Evolutionary conservation across 2,329 filamentous ascomycete species (phyloP).

Genomic region (Aspergillus fumigatus): DNA sequence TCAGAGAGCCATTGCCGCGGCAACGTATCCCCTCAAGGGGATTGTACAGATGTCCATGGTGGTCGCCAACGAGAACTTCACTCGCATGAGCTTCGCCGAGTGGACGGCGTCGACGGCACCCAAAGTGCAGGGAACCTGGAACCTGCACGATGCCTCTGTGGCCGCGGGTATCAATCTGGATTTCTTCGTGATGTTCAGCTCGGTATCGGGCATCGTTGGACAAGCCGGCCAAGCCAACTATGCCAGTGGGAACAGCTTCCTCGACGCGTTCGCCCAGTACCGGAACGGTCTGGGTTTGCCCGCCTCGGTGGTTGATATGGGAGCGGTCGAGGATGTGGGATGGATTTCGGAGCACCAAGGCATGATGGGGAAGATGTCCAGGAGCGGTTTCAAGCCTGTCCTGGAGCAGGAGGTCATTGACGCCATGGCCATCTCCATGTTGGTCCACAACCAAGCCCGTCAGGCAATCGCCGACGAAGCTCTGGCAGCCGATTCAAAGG

Average conservation of each 20-base stretch:
- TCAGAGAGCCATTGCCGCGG: background rate
- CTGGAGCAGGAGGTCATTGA: background rate
- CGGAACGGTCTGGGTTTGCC: constrained; percentile 13
- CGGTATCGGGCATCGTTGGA: constrained; percentile 29
- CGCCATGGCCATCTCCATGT: background rate
- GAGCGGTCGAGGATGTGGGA: constrained; percentile 12
- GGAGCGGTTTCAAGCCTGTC: background rate
- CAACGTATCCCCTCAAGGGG: constrained; percentile 6
- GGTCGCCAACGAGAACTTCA: background rate
- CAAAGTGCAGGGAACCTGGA: constrained; percentile 29
- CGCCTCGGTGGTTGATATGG: constrained; percentile 13
- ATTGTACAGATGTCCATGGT: constrained; percentile 16
- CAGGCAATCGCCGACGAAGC: background rate
- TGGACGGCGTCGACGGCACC: constrained; percentile 25
- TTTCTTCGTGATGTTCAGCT: constrained; percentile 42
- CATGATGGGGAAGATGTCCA: background rate
- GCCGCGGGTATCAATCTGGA: constrained; percentile 25
- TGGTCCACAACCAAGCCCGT: background rate
- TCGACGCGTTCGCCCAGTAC: constrained; percentile 23
- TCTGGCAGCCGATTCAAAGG: background rate
- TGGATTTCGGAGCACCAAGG: background rate
- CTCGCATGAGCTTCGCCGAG: constrained; percentile 28
- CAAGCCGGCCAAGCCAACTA: constrained; percentile 31
- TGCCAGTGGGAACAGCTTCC: constrained; percentile 34
- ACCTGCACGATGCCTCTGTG: constrained; percentile 16